phyloP scores from a whole-genome alignment of 2,329 filamentous ascomycete species.

The Aureobasidium sp. region DNA sequence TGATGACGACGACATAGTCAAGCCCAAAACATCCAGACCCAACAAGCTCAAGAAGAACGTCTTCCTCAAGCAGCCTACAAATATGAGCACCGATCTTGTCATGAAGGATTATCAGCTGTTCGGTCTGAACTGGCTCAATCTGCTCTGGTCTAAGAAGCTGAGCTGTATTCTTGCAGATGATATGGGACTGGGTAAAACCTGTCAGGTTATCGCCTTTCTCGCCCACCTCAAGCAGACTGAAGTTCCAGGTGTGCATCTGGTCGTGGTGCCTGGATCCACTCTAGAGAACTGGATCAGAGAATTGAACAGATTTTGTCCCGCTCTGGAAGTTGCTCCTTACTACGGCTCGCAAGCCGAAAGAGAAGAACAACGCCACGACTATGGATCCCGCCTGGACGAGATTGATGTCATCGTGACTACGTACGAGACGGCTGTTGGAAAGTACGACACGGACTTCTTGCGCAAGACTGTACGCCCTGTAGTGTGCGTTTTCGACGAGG shows the following conservation, averaged over 20 bases:
- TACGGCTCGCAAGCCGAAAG: constrained; percentile 63
- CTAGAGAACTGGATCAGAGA: constrained; percentile 94
- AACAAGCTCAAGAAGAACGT: constrained; percentile 35
- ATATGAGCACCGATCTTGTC: constrained; percentile 67
- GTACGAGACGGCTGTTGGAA: constrained; percentile 55
- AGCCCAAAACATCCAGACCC: constrained; percentile 31
- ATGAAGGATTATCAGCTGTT: constrained; percentile 94
- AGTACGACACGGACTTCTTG: constrained; percentile 57
- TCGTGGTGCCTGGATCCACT: constrained; percentile 89
- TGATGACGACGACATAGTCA: constrained; percentile 25
- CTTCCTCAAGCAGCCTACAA: constrained; percentile 59
- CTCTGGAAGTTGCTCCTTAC: constrained; percentile 64
- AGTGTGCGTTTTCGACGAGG: constrained; percentile 81
- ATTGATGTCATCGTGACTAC: constrained; percentile 68
- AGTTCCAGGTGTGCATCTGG: constrained; percentile 65
- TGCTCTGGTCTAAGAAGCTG: constrained; percentile 71
- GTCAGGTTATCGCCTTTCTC: constrained; percentile 88
- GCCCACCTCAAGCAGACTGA: constrained; percentile 69
- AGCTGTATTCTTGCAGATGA: constrained; percentile 94
- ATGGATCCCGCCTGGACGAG: constrained; percentile 56
- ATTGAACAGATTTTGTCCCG: constrained; percentile 78
- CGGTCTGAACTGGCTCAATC: constrained; percentile 86
- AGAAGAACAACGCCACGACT: constrained; percentile 58
- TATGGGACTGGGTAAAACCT: constrained; percentile 94
- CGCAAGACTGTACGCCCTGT: constrained; percentile 46